phyloP scores from a whole-genome alignment of 2,329 filamentous ascomycete genomes.

The Xylaria digitata region DNA sequence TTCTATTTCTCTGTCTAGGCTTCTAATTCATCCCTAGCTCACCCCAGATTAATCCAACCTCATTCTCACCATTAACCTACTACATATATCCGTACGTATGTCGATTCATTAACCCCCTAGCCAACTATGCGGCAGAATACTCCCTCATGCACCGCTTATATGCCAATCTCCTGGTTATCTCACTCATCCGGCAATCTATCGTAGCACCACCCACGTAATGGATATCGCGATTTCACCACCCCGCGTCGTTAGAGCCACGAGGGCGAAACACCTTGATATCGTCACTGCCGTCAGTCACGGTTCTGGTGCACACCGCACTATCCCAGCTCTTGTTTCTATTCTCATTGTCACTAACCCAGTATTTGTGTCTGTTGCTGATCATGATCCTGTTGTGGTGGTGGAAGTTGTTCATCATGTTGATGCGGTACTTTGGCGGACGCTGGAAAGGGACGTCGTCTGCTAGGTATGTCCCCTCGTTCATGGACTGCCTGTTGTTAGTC shows the following conservation, averaged over 20 bases:
- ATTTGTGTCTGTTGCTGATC: neutral
- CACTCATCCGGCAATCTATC: no score
- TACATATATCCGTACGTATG: no score
- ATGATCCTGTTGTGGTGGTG: no score
- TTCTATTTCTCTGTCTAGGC: neutral
- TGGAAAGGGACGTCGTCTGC: neutral
- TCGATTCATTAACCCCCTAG: no score
- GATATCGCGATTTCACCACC: no score
- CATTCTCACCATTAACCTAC: neutral
- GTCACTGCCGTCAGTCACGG: neutral
- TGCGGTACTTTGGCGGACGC: neutral
- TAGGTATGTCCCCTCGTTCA: slow-evolving; percentile 45
- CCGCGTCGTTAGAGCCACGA: neutral
- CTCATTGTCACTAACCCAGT: neutral
- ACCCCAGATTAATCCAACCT: neutral
- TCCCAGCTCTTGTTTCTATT: neutral
- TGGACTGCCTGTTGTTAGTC: neutral
- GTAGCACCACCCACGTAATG: no score
- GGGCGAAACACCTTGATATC: neutral
- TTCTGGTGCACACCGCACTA: neutral
- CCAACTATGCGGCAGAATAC: no score
- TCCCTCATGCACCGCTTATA: no score
- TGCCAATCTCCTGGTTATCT: no score
- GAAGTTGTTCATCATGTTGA: neutral
- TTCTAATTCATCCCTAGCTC: neutral